These are phyloP conservation scores for Saccharum officinarum DNA, from an alignment of 176 grass and related monocot genomes.

Conservation along the genomic window DNA sequence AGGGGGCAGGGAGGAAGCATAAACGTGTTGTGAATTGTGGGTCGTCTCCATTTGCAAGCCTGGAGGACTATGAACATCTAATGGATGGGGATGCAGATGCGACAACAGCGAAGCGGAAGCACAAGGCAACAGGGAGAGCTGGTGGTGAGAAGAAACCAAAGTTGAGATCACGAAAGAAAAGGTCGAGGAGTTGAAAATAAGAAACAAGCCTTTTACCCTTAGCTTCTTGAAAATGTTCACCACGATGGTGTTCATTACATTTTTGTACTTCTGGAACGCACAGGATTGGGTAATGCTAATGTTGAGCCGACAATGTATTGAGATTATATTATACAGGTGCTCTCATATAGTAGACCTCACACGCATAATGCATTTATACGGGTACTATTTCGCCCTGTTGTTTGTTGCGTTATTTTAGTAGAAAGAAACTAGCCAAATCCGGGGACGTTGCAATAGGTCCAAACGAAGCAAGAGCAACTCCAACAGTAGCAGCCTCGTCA, in stretches of 20 bases:
- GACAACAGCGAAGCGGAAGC: conserved; percentile 17
- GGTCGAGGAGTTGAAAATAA: conserved; percentile 39
- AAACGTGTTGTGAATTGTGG: conserved; percentile 44
- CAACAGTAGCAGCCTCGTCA: too few relatives aligned
- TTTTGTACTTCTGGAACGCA: conserved; percentile 21
- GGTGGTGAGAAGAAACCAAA: conserved; percentile 29
- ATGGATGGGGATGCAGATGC: conserved; percentile 28
- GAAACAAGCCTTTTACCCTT: not conserved
- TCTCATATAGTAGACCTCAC: not conserved
- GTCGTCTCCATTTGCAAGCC: conserved; percentile 72
- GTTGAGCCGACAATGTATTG: not conserved
- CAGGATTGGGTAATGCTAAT: not conserved
- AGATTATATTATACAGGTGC: not conserved
- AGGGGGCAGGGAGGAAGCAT: conserved; percentile 38
- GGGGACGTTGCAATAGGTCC: too few relatives aligned
- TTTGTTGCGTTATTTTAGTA: too few relatives aligned
- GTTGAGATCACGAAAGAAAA: conserved; percentile 39
- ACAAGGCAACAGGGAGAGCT: conserved; percentile 32
- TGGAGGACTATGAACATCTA: conserved; percentile 81
- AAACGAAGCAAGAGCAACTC: too few relatives aligned
- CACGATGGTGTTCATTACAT: not conserved
- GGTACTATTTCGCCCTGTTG: too few relatives aligned
- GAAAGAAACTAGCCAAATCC: too few relatives aligned
- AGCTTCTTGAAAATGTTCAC: not conserved
- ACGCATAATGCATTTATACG: too few relatives aligned